Conservation (phyloP, 2,329 filamentous ascomycete genomes). For the Ilyonectria sp. region DNA sequence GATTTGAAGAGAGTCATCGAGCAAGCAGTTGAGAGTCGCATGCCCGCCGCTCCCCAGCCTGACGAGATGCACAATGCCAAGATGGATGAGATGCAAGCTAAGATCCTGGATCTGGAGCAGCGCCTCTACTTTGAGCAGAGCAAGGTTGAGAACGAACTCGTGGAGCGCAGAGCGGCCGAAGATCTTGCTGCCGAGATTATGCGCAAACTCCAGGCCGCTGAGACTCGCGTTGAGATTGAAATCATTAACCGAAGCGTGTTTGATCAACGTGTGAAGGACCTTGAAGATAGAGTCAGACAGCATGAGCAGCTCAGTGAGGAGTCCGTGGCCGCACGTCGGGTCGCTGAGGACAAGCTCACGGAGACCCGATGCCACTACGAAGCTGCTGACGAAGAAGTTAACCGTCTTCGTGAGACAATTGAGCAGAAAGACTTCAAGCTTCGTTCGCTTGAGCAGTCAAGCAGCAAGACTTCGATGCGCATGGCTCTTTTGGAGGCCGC, state of each 20-base stretch:
- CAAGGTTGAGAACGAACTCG: slow-evolving; percentile 65
- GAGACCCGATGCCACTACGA: slow-evolving; percentile 80
- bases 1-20: slow-evolving; percentile 76
- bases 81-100: slow-evolving; percentile 71
- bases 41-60: slow-evolving; percentile 65
- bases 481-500: slow-evolving; percentile 78
- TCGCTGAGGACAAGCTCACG: slow-evolving; percentile 79
- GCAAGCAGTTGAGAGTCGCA: slow-evolving; percentile 71
- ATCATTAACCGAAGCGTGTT: slow-evolving; percentile 73
- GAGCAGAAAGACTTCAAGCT: slow-evolving; percentile 80
- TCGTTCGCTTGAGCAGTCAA: slow-evolving; percentile 70
- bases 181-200: slow-evolving; percentile 68
- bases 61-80: slow-evolving; percentile 69
- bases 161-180: slow-evolving; percentile 66
- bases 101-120: slow-evolving; percentile 73
- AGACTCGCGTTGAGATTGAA: slow-evolving; percentile 73
- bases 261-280: slow-evolving; percentile 75
- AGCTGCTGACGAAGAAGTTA: slow-evolving; percentile 80
- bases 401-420: slow-evolving; percentile 75
- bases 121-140: slow-evolving; percentile 64
- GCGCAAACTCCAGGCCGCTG: slow-evolving; percentile 69
- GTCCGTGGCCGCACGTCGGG: slow-evolving; percentile 74
- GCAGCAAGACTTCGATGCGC: slow-evolving; percentile 71
- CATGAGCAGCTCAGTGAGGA: slow-evolving; percentile 76
- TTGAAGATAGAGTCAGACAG: slow-evolving; percentile 77